Evolutionary conservation across 2,329 filamentous ascomycete genomes (phyloP), one percentile per base, ranked within the genome.

Genomic region (Juglanconis juglandina): DNA sequence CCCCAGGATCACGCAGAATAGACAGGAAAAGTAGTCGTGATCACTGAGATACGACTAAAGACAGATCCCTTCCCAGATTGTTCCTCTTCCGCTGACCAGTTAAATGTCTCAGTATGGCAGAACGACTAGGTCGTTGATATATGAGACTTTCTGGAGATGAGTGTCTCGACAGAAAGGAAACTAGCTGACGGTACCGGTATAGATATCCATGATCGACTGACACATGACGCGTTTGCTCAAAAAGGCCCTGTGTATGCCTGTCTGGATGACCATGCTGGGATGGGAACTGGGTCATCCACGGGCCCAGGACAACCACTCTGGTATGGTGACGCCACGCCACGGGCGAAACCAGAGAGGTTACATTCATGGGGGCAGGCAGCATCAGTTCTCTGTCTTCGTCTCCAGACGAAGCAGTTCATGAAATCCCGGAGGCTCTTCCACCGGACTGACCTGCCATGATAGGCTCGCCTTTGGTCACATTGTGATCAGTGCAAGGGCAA

Each of bases 171-270:
- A 56, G 32, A 37, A 37, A 37, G 13, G 37, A 33, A 24, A 13
- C 37, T 8, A 51, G 30, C 24, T 41, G 17, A 59, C 24, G 34
- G 7, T 13, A n/a, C n/a, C 49, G 14, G 34, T 49, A 49, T 39
- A 3, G 10, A 17, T 34, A 39, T 34, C 17, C 41, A 48, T 46
- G 41, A 17, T 42, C 34, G 5, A 14, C 58, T 55, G 46, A 55
- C 46, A 55, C 46, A 55, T 53, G 52, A 46, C 33, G 11, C n/a
- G 32, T 59, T 59, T 59, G 44, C 47, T 51, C 32, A 59, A 55
- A 46, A 49, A 42, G 35, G 52, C 46, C 41, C 35, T 35, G 35
- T 50, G 48, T 58, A 30, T 35, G 35, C 35, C n/a, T 37, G 37
- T 11, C 13, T 7, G 47, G 11, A 49, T 30, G 17, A 32, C 7